Evolutionary conservation across 768 basidiomycete genomes (phyloP).

Genomic region (Kockovaella imperatae): DNA sequence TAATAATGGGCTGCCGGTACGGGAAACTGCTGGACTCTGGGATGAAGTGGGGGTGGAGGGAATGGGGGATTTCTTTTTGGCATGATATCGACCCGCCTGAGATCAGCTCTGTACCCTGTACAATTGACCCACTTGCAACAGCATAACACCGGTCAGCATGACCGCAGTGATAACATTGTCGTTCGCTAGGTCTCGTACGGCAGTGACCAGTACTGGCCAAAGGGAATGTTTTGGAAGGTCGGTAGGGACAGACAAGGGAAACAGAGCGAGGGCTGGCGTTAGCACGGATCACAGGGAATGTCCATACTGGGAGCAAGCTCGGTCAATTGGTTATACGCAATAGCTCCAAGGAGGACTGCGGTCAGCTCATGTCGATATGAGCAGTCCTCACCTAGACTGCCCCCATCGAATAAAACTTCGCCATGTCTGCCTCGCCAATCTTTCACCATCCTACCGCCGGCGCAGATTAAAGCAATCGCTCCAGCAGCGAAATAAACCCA

Average conservation of each 20-base stretch:
- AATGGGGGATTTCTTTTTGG: constrained; percentile 22
- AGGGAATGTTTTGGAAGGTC: constrained; percentile 11
- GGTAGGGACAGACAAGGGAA: constrained; percentile 24
- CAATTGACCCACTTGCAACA: constrained; percentile 34
- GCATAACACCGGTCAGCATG: constrained; percentile 44
- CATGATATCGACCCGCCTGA: constrained; percentile 41
- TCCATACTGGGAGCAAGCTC: constrained; percentile 34
- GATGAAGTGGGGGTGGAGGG: not conserved
- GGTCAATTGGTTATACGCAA: constrained; percentile 29
- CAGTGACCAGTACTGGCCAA: constrained; percentile 25
- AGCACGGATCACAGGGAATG: not conserved
- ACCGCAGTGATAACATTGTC: constrained; percentile 44
- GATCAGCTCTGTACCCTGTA: constrained; percentile 1
- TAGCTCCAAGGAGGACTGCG: constrained; percentile 26
- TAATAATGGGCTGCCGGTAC: not conserved
- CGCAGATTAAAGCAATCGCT: constrained; percentile 22
- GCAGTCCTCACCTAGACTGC: constrained; percentile 35
- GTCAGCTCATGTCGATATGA: not conserved
- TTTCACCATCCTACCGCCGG: constrained; percentile 31
- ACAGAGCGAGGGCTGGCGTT: constrained; percentile 27
- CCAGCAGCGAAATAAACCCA: constrained; percentile 31
- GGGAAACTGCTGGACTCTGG: constrained; percentile 7
- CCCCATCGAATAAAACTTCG: constrained; percentile 44
- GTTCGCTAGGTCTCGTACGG: constrained; percentile 40
- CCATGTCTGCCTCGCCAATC: constrained; percentile 33